Base-by-base conservation (phyloP, 2,329 filamentous ascomycete genomes). In the Aspergillus sp. region DNA sequence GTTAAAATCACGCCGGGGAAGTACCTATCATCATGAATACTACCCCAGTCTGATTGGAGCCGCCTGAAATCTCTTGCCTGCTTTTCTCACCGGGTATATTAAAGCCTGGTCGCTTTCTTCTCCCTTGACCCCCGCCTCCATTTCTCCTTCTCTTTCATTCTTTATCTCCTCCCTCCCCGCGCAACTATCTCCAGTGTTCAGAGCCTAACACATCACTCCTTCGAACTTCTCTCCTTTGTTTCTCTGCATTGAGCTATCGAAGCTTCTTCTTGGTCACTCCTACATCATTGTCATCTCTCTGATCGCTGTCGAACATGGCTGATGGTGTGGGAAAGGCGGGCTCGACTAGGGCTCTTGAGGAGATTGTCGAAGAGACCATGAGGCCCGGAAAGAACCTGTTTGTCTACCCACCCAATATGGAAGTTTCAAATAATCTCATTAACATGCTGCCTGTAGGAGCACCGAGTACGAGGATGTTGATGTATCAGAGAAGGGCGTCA, bases 401-500 rank as follows among this genome's bases (percentile, higher is more conserved):
- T 8, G 64, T 61, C 15, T n/a, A 8, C 20, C 3, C 15, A 37
- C 34, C 27, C n/a, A 24, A 19, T 22, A 20, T 40, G 2, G 2
- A 12, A 20, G n/a, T 22, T 34, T 11, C 15, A 19, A 6, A 13
- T 46, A 3, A 9, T 37, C n/a, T 34, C 11, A 19, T 49, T 64
- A 15, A 59, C 44, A 45, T 53, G 17, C 27, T 53, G 17, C 27
- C 3, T 27, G 13, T n/a, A 64, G 58, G n/a, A 44, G 44, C 22
- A 61, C 49, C 24, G 57, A 57, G 11, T 59, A 61, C 22, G 41
- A 59, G 9, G 61, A 62, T 11, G 41, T 50, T 33, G 62, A 62
- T 11, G 41, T 50, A 30, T 61, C 59, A n/a, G 68, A 70, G 41
- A 66, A 63, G 22, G 65, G 57, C n/a, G 56, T 63, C 17, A 37